A percentile compares a stretch with the other conserved stretches of the same genome.
These are phyloP conservation scores for Butyriboletus regius DNA, from an alignment of 1,284 basidiomycete species.

Conservation along the genomic window DNA sequence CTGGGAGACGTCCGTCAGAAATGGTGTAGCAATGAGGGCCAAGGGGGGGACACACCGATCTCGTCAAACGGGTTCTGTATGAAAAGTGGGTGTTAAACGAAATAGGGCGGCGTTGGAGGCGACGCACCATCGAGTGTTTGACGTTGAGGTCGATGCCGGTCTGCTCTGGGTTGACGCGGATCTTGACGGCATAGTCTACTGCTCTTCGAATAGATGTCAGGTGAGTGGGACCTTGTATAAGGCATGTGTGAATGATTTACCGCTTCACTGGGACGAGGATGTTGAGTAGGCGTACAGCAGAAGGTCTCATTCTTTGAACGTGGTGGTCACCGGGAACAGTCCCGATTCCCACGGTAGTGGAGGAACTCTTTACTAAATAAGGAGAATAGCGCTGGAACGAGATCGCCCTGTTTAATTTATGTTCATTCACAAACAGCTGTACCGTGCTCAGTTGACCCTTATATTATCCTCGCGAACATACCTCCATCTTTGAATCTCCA, in stretches of 20 bases:
- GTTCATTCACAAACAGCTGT: too few relatives aligned
- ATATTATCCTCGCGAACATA: too few relatives aligned
- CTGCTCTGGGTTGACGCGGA: slow-evolving; percentile 85
- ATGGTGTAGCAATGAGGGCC: neutral
- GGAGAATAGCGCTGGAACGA: too few relatives aligned
- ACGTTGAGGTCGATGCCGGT: slow-evolving; percentile 90
- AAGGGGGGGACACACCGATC: slow-evolving; percentile 60
- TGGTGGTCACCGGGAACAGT: slow-evolving; percentile 8
- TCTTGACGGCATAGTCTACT: slow-evolving; percentile 84
- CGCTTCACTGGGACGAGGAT: slow-evolving; percentile 89
- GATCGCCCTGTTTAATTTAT: too few relatives aligned
- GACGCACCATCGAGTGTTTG: slow-evolving; percentile 90
- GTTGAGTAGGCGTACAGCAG: slow-evolving; percentile 66
- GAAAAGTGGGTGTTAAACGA: neutral
- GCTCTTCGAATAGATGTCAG: slow-evolving; percentile 40
- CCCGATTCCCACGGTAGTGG: too few relatives aligned
- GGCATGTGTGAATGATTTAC: slow-evolving; percentile 37
- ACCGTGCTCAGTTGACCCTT: too few relatives aligned
- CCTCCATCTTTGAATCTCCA: too few relatives aligned
- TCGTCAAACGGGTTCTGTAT: slow-evolving; percentile 90
- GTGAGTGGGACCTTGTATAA: neutral
- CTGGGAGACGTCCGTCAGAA: slow-evolving; percentile 37
- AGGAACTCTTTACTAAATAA: too few relatives aligned
- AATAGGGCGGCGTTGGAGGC: neutral
- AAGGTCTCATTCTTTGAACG: slow-evolving; percentile 59